phyloP scores from a whole-genome alignment of 2,329 filamentous ascomycete species.

The Fusarium sp. region DNA sequence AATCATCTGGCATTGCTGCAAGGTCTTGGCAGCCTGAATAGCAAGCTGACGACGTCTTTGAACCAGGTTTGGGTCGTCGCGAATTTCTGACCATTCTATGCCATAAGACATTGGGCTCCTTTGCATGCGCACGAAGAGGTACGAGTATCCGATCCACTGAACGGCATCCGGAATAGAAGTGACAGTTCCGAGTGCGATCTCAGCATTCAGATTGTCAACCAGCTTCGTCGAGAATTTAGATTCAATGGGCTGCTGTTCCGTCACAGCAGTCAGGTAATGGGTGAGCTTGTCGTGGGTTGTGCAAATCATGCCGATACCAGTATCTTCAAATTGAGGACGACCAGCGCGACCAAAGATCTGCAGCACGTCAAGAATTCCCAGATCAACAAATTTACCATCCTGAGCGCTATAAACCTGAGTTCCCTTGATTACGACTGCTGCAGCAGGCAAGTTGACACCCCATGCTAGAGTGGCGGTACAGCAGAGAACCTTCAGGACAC shows the following conservation, averaged over 20 bases:
- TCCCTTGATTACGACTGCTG: conserved; percentile 97
- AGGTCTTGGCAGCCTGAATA: conserved; percentile 84
- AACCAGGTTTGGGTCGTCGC: conserved; percentile 88
- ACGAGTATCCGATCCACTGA: conserved; percentile 97
- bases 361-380: conserved; percentile 94
- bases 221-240: conserved; percentile 94
- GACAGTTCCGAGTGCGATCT: conserved; percentile 92
- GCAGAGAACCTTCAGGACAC: conserved; percentile 95
- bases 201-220: conserved; percentile 96
- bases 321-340: conserved; percentile 96
- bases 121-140: conserved; percentile 96
- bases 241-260: conserved; percentile 95
- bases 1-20: conserved; percentile 98
- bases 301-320: conserved; percentile 97
- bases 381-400: conserved; percentile 94
- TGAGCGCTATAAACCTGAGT: conserved; percentile 97
- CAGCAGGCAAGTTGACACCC: conserved; percentile 98
- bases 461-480: conserved; percentile 98
- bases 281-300: conserved; percentile 93
- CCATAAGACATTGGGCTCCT: conserved; percentile 91
- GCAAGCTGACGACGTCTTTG: conserved; percentile 86
- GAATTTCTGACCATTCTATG: conserved; percentile 91
- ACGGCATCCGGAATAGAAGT: conserved; percentile 94
- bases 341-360: conserved; percentile 99
- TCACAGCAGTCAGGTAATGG: conserved; percentile 93